Evolutionary conservation across 1,139 yeast species (phyloP).

Genomic region (Debaryomyces fabryi): DNA sequence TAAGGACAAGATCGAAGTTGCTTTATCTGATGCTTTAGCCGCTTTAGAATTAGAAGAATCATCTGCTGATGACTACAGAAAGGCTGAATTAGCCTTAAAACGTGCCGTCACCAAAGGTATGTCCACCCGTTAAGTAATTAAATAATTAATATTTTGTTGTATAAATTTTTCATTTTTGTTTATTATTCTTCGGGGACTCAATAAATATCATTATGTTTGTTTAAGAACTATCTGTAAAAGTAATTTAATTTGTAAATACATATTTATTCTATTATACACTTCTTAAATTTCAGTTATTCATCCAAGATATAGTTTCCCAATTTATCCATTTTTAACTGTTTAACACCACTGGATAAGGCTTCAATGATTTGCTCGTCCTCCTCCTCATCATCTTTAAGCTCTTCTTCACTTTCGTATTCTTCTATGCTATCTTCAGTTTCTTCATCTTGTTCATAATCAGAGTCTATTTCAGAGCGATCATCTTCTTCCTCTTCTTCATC

Average conservation of each 20-base stretch:
- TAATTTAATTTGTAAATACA: neutral
- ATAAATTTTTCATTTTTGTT: slow-evolving; percentile 24
- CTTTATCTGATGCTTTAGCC: slow-evolving; percentile 97
- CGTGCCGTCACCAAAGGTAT: slow-evolving; percentile 99
- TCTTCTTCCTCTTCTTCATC: slow-evolving; percentile 38
- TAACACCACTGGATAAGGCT: slow-evolving; percentile 64
- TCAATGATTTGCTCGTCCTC: slow-evolving; percentile 75
- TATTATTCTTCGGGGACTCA: slow-evolving; percentile 22
- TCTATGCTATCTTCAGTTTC: slow-evolving; percentile 22
- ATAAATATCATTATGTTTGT: slow-evolving; percentile 18
- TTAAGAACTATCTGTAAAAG: neutral
- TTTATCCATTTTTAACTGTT: slow-evolving; percentile 72
- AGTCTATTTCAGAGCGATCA: slow-evolving; percentile 28
- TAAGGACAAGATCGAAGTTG: slow-evolving; percentile 97
- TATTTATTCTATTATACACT: slow-evolving; percentile 5
- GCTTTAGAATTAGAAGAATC: slow-evolving; percentile 97
- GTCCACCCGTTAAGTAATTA: slow-evolving; percentile 84
- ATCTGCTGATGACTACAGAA: slow-evolving; percentile 95
- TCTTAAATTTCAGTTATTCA: slow-evolving; percentile 14
- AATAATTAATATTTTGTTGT: slow-evolving; percentile 20
- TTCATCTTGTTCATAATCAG: slow-evolving; percentile 32
- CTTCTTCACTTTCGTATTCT: slow-evolving; percentile 35
- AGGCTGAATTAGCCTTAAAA: slow-evolving; percentile 99
- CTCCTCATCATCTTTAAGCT: slow-evolving; percentile 42
- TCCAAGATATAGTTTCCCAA: slow-evolving; percentile 78